Conservation (phyloP, 2,329 filamentous ascomycete genomes). For the Fusarium nanum region DNA sequence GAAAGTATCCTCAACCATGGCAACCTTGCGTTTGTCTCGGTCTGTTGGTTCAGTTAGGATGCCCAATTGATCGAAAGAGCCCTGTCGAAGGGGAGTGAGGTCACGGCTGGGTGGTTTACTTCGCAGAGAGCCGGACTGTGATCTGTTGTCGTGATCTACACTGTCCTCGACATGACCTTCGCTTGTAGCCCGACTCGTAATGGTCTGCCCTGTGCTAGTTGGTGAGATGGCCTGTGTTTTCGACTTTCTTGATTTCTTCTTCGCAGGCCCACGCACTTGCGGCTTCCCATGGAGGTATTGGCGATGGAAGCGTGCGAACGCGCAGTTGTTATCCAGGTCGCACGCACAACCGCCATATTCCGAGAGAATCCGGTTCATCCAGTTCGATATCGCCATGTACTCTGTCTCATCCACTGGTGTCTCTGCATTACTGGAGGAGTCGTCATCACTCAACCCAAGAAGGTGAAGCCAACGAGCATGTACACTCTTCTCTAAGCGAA, state of each 20-base stretch:
- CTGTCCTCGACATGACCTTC: conserved; percentile 69
- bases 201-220: conserved; percentile 70
- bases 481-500: conserved; percentile 67
- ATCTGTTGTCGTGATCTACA: conserved; percentile 62
- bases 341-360: conserved; percentile 86
- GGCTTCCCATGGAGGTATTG: conserved; percentile 63
- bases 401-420: conserved; percentile 69
- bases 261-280: conserved; percentile 54
- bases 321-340: conserved; percentile 70
- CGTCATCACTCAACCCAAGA: conserved; percentile 72
- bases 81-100: conserved; percentile 70
- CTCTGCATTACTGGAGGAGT: conserved; percentile 60
- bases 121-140: conserved; percentile 62
- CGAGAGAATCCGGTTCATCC: conserved; percentile 76
- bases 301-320: conserved; percentile 72
- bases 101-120: conserved; percentile 77
- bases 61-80: conserved; percentile 68
- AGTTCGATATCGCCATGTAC: conserved; percentile 69
- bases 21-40: conserved; percentile 74
- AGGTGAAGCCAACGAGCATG: conserved; percentile 67
- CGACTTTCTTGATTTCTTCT: conserved; percentile 66
- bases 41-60: conserved; percentile 74
- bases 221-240: conserved; percentile 69
- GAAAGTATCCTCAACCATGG: conserved; percentile 73
- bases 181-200: conserved; percentile 72